Conservation (phyloP, 352 stramenopile species). For the Globisporangium alternatum region DNA sequence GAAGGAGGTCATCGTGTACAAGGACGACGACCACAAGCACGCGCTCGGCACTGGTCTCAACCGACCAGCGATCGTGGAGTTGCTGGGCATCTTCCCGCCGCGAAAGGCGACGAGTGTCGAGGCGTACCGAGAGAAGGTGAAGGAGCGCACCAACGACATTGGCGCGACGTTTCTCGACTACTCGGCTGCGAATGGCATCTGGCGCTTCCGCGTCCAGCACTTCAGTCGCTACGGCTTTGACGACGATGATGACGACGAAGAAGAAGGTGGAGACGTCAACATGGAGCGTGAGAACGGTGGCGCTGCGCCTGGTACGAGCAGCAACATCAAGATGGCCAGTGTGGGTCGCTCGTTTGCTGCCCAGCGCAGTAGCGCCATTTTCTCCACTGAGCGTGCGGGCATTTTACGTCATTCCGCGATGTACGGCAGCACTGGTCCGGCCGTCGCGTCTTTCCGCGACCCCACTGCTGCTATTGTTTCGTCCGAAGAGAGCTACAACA, state of each 20-base stretch:
- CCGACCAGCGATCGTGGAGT: slow-evolving; percentile 73
- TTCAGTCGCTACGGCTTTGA: slow-evolving; percentile 84
- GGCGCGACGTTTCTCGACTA: slow-evolving; percentile 80
- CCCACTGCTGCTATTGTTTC: neutral
- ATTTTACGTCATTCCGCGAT: slow-evolving; percentile 49
- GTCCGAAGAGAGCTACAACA: neutral
- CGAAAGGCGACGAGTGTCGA: slow-evolving; percentile 53
- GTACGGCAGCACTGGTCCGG: slow-evolving; percentile 24
- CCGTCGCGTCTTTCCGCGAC: slow-evolving; percentile 35
- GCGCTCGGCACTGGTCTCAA: slow-evolving; percentile 70
- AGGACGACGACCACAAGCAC: slow-evolving; percentile 81
- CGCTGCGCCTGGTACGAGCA: slow-evolving; percentile 20
- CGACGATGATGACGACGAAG: slow-evolving; percentile 69
- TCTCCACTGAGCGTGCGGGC: slow-evolving; percentile 31
- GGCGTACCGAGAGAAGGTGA: slow-evolving; percentile 75
- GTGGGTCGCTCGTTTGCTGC: slow-evolving; percentile 20
- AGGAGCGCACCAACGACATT: slow-evolving; percentile 72
- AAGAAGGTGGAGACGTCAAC: slow-evolving; percentile 28
- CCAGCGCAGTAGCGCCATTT: slow-evolving; percentile 16
- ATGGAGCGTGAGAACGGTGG: slow-evolving; percentile 21
- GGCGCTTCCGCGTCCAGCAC: slow-evolving; percentile 84
- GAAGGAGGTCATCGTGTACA: slow-evolving; percentile 86
- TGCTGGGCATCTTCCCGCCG: slow-evolving; percentile 74
- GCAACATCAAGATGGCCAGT: slow-evolving; percentile 25
- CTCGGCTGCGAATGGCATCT: slow-evolving; percentile 64